Evolutionary conservation across 345 rosid species (phyloP).

Genomic region (Raphanus sativus): DNA sequence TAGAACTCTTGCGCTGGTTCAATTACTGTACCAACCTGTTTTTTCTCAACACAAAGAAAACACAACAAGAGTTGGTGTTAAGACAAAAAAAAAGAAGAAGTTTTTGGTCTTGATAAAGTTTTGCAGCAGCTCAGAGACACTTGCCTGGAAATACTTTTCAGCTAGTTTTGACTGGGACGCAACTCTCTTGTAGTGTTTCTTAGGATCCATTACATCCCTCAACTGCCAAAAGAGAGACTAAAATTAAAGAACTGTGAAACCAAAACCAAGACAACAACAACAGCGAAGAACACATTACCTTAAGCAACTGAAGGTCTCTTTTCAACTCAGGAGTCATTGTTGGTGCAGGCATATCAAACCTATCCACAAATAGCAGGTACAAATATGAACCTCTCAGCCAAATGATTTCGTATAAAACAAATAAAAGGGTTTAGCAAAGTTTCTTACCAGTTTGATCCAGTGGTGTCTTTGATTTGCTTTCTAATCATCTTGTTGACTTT

Average conservation of each 20-base stretch:
- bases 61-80: neutral
- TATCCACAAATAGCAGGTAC: slow-evolving; percentile 23
- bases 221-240: slow-evolving; percentile 45
- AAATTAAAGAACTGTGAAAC: neutral
- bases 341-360: slow-evolving; percentile 97
- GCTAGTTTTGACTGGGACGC: slow-evolving; percentile 56
- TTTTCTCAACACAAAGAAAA: neutral
- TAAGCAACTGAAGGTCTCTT: slow-evolving; percentile 86
- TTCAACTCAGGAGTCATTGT: slow-evolving; percentile 82
- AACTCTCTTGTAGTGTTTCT: slow-evolving; percentile 77
- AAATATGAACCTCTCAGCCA: neutral
- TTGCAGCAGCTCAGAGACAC: slow-evolving; percentile 12
- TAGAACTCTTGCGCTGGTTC: slow-evolving; percentile 67
- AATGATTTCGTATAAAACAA: neutral
- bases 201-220: slow-evolving; percentile 77
- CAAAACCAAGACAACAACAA: neutral
- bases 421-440: neutral
- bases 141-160: slow-evolving; percentile 89
- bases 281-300: slow-evolving; percentile 43
- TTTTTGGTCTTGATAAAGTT: neutral
- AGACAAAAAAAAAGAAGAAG: neutral
- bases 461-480: slow-evolving; percentile 70
- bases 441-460: slow-evolving; percentile 67
- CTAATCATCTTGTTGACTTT: slow-evolving; percentile 65
- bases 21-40: slow-evolving; percentile 81